Evolutionary conservation across 208 protist genomes (phyloP), one percentile per base, ranked within the genome.

Genomic region (Borovskyia barvae): DNA sequence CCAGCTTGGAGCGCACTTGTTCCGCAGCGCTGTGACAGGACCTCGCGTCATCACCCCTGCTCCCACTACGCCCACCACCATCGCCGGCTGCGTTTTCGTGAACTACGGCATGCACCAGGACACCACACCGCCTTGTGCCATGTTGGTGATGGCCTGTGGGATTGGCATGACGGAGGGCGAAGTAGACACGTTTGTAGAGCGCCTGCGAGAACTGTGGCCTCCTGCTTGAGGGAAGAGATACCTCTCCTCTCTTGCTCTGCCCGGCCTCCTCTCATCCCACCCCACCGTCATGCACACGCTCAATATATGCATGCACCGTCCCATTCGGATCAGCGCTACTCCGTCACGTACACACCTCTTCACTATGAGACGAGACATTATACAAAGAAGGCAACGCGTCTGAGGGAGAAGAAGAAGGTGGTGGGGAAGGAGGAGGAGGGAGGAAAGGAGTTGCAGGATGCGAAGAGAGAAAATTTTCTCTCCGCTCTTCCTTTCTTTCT

Each of bases 81-180:
- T 91, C 25, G 68, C 65, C 22, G 78, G 81, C 24, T 69, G 64
- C 35, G 30, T 36, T 1, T 94, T 90, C 50, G 17, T 48, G 24
- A 85, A 75, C 51, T 91, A 92, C 47, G 82, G 83, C 32, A 78
- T 72, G 62, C 84, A 94, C 37, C 55, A 73, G 9, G 74, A 82
- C 39, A 64, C 41, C 14, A 3, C 6, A 29, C 65, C 48, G 4
- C 43, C 41, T 17, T 78, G 59, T 36, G 70, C 85, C 12, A 11
- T 94, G 68, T 59, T 92, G 35, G 72, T 94, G 1, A 52, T 90
- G 15, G 83, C 82, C 20, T 94, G 82, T 47, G 82, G 71, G 3
- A 58, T 92, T 32, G 85, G 83, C 12, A 90, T 86, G 79, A 75
- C 65, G 19, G 12, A 8, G 28, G 54, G 15, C 5, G 82, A 90